phyloP scores from a whole-genome alignment of 2,329 filamentous ascomycete species.

The Tricladium varicosporioides region DNA sequence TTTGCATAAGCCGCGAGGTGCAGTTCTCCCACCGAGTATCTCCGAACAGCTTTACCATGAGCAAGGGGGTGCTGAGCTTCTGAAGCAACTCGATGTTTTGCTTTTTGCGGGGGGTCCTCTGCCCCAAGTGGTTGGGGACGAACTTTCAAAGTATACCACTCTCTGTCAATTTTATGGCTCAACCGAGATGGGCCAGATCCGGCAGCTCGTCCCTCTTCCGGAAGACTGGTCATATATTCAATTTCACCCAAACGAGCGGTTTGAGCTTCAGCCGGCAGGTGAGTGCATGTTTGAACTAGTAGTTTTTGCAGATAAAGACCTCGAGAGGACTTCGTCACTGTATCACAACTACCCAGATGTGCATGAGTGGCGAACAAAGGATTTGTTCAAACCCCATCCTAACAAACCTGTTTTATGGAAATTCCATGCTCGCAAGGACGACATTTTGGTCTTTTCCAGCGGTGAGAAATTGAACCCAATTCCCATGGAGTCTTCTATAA shows the following conservation, averaged over 20 bases:
- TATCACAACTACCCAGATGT: constrained; percentile 27
- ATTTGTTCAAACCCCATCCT: constrained; percentile 40
- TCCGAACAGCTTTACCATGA: background rate
- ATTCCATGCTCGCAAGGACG: constrained; percentile 37
- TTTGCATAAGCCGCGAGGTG: background rate
- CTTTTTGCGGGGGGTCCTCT: constrained; percentile 10
- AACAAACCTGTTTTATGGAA: constrained; percentile 36
- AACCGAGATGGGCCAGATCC: constrained; percentile 8
- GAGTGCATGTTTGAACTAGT: constrained; percentile 8
- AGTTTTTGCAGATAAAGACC: constrained; percentile 6
- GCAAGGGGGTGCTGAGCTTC: background rate
- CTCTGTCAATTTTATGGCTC: constrained; percentile 9
- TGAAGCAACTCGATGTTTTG: constrained; percentile 1
- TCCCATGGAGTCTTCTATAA: constrained; percentile 11
- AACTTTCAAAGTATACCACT: constrained; percentile 2
- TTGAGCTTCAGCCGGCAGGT: constrained; percentile 1
- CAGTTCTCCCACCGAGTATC: constrained; percentile 1
- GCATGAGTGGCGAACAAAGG: constrained; percentile 36
- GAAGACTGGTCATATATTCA: constrained; percentile 9
- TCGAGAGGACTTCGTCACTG: background rate
- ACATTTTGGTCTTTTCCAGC: constrained; percentile 43
- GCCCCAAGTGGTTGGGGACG: constrained; percentile 1
- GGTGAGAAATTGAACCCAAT: constrained; percentile 45
- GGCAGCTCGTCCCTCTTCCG: constrained; percentile 6
- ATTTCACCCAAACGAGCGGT: constrained; percentile 1